Base-by-base conservation (phyloP, 129 eudicot genomes). In the Cynara cardunculus region DNA sequence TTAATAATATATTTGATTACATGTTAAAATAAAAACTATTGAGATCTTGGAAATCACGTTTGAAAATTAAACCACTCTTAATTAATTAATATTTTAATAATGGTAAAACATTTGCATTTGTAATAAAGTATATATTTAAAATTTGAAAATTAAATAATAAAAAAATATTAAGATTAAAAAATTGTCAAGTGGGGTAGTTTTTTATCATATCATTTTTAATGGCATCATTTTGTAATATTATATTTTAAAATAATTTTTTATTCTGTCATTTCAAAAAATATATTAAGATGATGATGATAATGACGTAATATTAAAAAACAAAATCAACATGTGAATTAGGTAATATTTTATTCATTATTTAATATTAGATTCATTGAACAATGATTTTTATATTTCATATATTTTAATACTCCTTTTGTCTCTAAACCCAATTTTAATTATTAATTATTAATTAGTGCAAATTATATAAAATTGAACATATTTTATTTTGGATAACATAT, bases 261-360 rank as follows among this genome's bases (percentile, higher is more conserved):
- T 37, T 72, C 4, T 41, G 13, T 25, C 14, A 37, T 72, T 7
- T 22, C 10, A 74, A 44, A 26, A 13, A 6, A 72, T 41, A 41
- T 56, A 18, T 56, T 44, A 6, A 25, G 35, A 12, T 26, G 76
- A 74, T 74, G 67, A 74, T 74, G n/a, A n/a, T n/a, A n/a, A 25
- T 74, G 78, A 25, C 59, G 67, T 18, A 74, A 41, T 44, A 11
- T 41, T 21, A 41, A 73, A 73, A 73, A 44, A 12, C 37, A 74
- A 56, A 41, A 56, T 18, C 65, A 46, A 44, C 66, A 74, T 74
- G 78, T 41, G 66, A 74, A 41, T 13, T 41, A 56, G 65, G 65
- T 56, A 56, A n/a, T 56, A 56, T 56, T 56, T 56, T 56, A 56
- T 56, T 18, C n/a, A 5, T n/a, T 18, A 56, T n/a, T 56, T 46